Base-by-base conservation (phyloP, 1,284 basidiomycete species). In the Trichosporon sp. region DNA sequence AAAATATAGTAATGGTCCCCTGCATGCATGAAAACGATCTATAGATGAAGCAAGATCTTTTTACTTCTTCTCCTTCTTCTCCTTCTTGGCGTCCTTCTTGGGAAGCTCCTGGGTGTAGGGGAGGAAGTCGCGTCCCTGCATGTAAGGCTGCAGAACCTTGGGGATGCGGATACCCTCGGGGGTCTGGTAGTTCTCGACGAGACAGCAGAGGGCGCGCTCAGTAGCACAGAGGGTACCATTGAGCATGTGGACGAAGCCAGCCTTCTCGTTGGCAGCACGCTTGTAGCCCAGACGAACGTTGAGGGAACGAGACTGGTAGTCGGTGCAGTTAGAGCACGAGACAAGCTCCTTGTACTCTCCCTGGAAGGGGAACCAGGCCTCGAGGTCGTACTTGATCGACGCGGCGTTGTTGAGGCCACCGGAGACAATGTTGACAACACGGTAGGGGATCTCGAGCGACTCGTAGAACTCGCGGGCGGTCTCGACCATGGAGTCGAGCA, bases 331-430 rank as follows among this genome's bases (percentile, higher is more conserved):
- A 74, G 90, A 92, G 77, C 90, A 92, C 70, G 90, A 92, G 36
- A 94, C 91, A 33, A 94, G 82, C 73, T 99, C 95, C 84, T 99
- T 99, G 84, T 95, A 94, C 69, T 86, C 89, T 64, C 88, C 89
- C 82, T 98, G 95, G 87, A 92, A 97, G 3, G 95, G 95, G 86
- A 99, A 99, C 92, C 93, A 99, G 57, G 95, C 96, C 81, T 99
- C 95, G 63, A 99, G 80, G 82, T 99, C 96, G 78, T 89, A 94
- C 84, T 99, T 99, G 84, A 95, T 92, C 62, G 94, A 86, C 8
- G 96, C 95, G 0, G 96, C 95, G 72, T 98, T 87, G 82, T 99
- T 99, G 73, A 99, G 83, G 23, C 93, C 95, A 16, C 95, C 93
- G 34, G 92, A 95, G 34, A 97, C 95, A 74, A 99, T 98, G n/a